These are phyloP conservation scores for Blepharisma stoltei DNA, from an alignment of 73 alveolate species.

Conservation along the genomic window DNA sequence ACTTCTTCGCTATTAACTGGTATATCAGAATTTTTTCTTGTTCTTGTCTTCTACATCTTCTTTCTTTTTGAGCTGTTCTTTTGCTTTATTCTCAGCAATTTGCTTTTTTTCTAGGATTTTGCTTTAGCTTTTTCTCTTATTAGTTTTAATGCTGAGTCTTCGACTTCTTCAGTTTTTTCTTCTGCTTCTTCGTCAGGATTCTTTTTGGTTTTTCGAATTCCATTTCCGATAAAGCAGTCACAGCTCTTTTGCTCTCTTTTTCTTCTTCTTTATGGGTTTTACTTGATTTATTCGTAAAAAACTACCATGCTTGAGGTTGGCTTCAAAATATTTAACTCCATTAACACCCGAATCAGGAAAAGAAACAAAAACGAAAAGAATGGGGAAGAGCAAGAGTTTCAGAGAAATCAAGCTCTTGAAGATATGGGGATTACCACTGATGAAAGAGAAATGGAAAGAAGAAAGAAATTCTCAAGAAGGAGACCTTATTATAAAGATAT, in stretches of 20 bases:
- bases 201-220: background rate
- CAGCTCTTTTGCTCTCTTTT: background rate
- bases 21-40: background rate
- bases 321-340: slow-evolving; percentile 67
- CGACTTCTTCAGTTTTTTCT: background rate
- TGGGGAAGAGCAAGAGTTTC: slow-evolving; percentile 35
- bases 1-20: background rate
- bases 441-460: slow-evolving; percentile 70
- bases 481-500: slow-evolving; percentile 85
- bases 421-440: slow-evolving; percentile 43
- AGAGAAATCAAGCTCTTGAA: slow-evolving; percentile 25
- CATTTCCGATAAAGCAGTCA: too few relatives aligned
- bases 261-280: slow-evolving; percentile 16
- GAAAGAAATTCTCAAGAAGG: slow-evolving; percentile 82
- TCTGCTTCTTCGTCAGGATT: background rate
- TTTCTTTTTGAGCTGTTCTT: slow-evolving; percentile 7
- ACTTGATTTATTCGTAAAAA: slow-evolving; percentile 30
- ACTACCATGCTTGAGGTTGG: slow-evolving; percentile 64
- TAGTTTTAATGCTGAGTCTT: background rate
- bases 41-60: background rate
- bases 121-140: slow-evolving; percentile 17
- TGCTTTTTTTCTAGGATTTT: slow-evolving; percentile 17
- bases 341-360: slow-evolving; percentile 57
- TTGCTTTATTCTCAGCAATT: background rate
- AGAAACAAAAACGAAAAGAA: slow-evolving; percentile 48